Evolutionary conservation across 2,329 filamentous ascomycete species (phyloP).

Genomic region (Diaporthe humulicola): DNA sequence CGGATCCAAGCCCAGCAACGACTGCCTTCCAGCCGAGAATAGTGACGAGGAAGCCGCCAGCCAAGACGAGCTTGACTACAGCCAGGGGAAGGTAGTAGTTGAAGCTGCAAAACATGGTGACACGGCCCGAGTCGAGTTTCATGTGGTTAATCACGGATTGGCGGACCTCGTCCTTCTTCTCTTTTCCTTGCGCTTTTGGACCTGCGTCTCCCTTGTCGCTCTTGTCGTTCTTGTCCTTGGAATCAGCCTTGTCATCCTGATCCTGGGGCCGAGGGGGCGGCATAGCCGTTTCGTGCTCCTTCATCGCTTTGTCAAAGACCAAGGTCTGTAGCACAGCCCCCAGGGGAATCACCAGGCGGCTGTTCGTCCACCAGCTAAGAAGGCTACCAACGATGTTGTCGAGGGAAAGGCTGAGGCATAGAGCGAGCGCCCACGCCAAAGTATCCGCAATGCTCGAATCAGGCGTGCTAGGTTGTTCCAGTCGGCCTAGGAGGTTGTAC

Average conservation of each 20-base stretch:
- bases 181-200: slow-evolving; percentile 29
- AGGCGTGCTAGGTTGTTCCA: slow-evolving; percentile 44
- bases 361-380: slow-evolving; percentile 51
- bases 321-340: slow-evolving; percentile 50
- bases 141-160: slow-evolving; percentile 54
- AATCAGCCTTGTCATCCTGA: slow-evolving; percentile 34
- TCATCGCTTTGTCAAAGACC: slow-evolving; percentile 52
- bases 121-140: slow-evolving; percentile 51
- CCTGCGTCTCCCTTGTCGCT: slow-evolving; percentile 17
- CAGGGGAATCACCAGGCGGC: slow-evolving; percentile 49
- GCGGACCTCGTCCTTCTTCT: slow-evolving; percentile 45
- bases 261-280: slow-evolving; percentile 38
- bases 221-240: slow-evolving; percentile 36
- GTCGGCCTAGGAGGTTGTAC: slow-evolving; percentile 51
- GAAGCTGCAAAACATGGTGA: slow-evolving; percentile 39
- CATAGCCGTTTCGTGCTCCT: slow-evolving; percentile 50
- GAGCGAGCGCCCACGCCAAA: slow-evolving; percentile 49
- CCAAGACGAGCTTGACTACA: slow-evolving; percentile 50
- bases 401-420: slow-evolving; percentile 48
- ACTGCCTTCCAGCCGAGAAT: slow-evolving; percentile 51
- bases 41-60: slow-evolving; percentile 47
- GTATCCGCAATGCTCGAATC: slow-evolving; percentile 43
- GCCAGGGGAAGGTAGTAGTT: slow-evolving; percentile 50
- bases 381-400: slow-evolving; percentile 49
- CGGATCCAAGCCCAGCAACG: slow-evolving; percentile 47